Evolutionary conservation across 1,284 basidiomycete species (phyloP), one percentile per base, ranked within the genome.

Genomic region (Cutaneotrichosporon mucoides): DNA sequence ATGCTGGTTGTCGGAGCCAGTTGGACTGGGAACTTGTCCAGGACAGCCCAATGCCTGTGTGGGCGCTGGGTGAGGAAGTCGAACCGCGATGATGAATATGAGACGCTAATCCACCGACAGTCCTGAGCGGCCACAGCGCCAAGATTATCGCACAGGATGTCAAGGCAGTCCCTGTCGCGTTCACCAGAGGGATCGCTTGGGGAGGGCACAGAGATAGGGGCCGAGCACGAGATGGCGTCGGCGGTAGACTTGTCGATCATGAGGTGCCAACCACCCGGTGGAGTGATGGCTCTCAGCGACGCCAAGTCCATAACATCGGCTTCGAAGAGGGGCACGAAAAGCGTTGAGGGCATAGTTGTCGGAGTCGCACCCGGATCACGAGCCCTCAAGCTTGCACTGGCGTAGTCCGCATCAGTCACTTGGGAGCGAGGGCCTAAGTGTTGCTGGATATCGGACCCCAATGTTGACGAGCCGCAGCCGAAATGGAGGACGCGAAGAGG

Each of bases 181-280:
- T 6, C 0, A 24, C 35, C 6, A 6, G 13, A 13, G 46, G 34
- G 34, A 4, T 33, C 5, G 16, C 42, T 1, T 16, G 10, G 8
- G 57, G 55, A n/a, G 55, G 66, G 2, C 69, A 24, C 24, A 24
- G 24, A 24, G 24, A 24, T 24, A 24, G 24, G 24, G 24, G 24
- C 24, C 24, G 24, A 67, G 49, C 74, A 76, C 4, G 75, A 73
- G 8, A 77, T 76, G 4, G 75, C 75, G 54, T 77, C 75, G 1
- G 71, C 70, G 0, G 75, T 76, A 0, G 73, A 75, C 56, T 77
- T 77, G 59, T 77, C 75, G 35, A 76, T 40, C 0, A 76, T 8
- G 7, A 76, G 33, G 51, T 75, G 68, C 66, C 69, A 76, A 13
- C 65, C 63, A 9, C 43, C 55, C 2, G 47, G 15, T 9, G 64